Base-by-base conservation (phyloP, 2,329 filamentous ascomycete genomes). In the Stagonosporopsis tanaceti region DNA sequence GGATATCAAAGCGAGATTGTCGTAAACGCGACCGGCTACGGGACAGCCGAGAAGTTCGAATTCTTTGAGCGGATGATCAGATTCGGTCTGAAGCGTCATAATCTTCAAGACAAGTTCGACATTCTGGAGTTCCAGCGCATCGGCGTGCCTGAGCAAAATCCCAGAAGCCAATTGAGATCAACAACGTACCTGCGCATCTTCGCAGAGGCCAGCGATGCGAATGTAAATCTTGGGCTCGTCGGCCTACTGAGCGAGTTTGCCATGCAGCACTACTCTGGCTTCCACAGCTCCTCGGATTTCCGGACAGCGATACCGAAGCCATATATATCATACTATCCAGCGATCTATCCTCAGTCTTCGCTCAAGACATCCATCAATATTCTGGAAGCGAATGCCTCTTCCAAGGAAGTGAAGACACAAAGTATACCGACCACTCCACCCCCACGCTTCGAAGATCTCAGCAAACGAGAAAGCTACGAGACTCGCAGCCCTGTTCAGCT, bases 41-140 rank as follows among this genome's bases (percentile, higher is more conserved):
- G 72, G 1, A 82, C 79, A 0, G 61, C 69, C 1, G 70, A 80
- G 59, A 85, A 85, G 64, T 84, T 79, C 66, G 77, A 81, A 39
- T 68, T 84, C 0, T 72, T 80, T 24, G 82, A 85, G 61, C 74
- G 69, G 6, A 82, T 84, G 67, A 62, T 84, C 11, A 75, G 77
- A 1, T 72, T 75, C 52, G 77, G 77, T 4, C 70, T 85, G 14
- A 65, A 76, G n/a, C 69, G 78, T 27, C 59, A 60, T 3, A 74
- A 73, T 1, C 69, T 77, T 5, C 53, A 74, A 24, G 70, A 79
- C 20, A 70, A 78, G 32, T 76, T 84, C 41, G 79, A 84, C 51
- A 68, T 82, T 3, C 72, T 86, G n/a, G 82, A 85, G 35, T 85
- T 85, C 48, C 82, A 85, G 65, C 79, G 70, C 65, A 63, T 72